Evolutionary conservation across 257 asterid species (phyloP).

Genomic region (Ehretia macrophylla): DNA sequence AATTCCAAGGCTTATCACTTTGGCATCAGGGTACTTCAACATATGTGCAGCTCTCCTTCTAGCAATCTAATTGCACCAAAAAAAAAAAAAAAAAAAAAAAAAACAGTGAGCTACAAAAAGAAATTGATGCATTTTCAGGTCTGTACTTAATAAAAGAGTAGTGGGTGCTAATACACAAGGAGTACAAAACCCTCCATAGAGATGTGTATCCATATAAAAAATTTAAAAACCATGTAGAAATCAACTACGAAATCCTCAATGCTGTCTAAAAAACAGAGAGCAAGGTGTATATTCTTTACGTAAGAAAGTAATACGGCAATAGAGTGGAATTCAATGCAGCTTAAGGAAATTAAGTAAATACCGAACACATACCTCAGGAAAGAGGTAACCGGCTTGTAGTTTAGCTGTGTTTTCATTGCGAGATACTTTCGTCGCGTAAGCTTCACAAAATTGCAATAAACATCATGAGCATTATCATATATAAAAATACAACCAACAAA

Average conservation of each 20-base stretch:
- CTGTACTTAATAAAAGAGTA: too few relatives aligned
- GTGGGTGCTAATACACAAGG: too few relatives aligned
- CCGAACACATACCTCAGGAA: conserved; percentile 58
- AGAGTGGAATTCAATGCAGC: background rate
- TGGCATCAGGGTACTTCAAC: conserved; percentile 73
- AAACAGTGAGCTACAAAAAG: too few relatives aligned
- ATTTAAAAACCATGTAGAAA: too few relatives aligned
- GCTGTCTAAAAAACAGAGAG: background rate
- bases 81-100: background rate
- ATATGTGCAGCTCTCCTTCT: conserved; percentile 77
- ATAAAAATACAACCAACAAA: background rate
- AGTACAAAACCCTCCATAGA: too few relatives aligned
- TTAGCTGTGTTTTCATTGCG: conserved; percentile 84
- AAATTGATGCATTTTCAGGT: too few relatives aligned
- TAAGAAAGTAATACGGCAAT: conserved; percentile 3
- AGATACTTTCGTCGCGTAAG: conserved; percentile 68
- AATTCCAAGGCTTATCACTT: conserved; percentile 93
- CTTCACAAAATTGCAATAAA: conserved; percentile 39
- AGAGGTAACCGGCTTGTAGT: conserved; percentile 97
- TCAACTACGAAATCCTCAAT: background rate
- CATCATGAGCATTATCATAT: conserved; percentile 16
- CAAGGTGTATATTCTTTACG: background rate
- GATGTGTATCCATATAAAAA: too few relatives aligned
- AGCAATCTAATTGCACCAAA: conserved; percentile 52
- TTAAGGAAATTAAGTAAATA: background rate